Conservation (phyloP, 2,329 filamentous ascomycete species). For the Cercospora sp. region DNA sequence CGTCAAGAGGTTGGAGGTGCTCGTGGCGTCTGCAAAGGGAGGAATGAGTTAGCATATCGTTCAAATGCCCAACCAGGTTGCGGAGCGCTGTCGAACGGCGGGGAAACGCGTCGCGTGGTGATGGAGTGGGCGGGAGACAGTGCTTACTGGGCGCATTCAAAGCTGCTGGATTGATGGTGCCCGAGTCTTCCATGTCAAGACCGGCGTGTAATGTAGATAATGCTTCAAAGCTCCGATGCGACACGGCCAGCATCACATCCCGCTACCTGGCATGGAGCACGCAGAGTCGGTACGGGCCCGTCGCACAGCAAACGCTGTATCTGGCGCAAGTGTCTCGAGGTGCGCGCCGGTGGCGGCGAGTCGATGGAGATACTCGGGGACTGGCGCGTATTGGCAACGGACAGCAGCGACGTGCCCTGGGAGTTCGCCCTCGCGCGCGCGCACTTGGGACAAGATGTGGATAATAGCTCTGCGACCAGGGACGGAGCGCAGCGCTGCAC, state of each 20-base stretch:
- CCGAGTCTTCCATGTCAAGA: constrained; percentile 66
- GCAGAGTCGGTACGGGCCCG: constrained; percentile 20
- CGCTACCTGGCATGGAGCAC: constrained; percentile 31
- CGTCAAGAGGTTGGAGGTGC: constrained; percentile 47
- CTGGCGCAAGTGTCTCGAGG: constrained; percentile 27
- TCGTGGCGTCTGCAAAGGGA: constrained; percentile 14
- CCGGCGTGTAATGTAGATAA: constrained; percentile 34
- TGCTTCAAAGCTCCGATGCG: constrained; percentile 36
- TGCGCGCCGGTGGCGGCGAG: constrained; percentile 35
- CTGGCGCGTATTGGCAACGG: constrained; percentile 20
- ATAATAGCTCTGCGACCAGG: constrained; percentile 25
- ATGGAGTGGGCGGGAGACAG: constrained; percentile 13
- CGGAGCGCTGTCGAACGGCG: background rate
- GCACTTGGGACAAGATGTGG: constrained; percentile 14
- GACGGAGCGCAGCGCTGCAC: constrained; percentile 26
- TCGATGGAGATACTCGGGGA: constrained; percentile 31
- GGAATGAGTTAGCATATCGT: background rate
- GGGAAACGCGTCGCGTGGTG: constrained; percentile 26
- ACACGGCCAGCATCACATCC: constrained; percentile 43
- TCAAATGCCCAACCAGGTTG: background rate
- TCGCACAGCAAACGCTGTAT: constrained; percentile 30
- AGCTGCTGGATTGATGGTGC: constrained; percentile 87
- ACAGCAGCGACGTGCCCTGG: constrained; percentile 11
- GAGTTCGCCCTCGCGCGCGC: constrained; percentile 16
- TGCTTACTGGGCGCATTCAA: constrained; percentile 73